A percentile compares a stretch with the other conserved stretches of the same genome.
These are phyloP conservation scores for Avicennia marina DNA, from an alignment of 257 asterid species.

Conservation along the genomic window DNA sequence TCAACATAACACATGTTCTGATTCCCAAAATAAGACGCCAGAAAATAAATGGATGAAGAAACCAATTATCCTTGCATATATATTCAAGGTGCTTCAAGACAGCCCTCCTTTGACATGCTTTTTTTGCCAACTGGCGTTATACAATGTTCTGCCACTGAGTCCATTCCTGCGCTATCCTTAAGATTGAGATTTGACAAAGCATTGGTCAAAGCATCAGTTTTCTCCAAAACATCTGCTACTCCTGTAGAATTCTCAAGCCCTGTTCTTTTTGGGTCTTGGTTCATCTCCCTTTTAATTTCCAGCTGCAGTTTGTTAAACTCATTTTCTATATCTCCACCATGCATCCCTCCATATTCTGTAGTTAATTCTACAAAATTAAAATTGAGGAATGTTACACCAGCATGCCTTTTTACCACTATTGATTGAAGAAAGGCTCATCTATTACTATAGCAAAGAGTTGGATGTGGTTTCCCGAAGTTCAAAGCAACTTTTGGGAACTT, in stretches of 20 bases:
- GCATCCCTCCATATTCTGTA: conserved; percentile 29
- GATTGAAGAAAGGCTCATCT: conserved; percentile 3
- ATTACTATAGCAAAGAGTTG: neutral
- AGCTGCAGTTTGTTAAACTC: conserved; percentile 57
- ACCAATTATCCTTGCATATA: neutral
- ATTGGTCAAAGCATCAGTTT: conserved; percentile 39
- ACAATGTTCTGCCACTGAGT: conserved; percentile 16
- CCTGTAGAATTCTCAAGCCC: conserved; percentile 7
- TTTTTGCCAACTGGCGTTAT: conserved; percentile 11
- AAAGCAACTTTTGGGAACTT: conserved; percentile 6
- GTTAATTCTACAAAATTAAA: conserved; percentile 34
- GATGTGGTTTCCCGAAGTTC: neutral
- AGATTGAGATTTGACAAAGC: conserved; percentile 51
- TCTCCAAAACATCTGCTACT: conserved; percentile 26
- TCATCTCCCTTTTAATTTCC: conserved; percentile 31
- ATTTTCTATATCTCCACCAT: conserved; percentile 69
- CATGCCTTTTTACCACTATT: neutral
- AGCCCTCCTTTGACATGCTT: conserved; percentile 18
- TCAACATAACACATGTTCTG: no score
- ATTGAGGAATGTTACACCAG: conserved; percentile 14
- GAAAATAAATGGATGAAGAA: neutral
- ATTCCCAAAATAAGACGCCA: no score
- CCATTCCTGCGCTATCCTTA: conserved; percentile 21
- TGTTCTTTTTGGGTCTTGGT: conserved; percentile 13
- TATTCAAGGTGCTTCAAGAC: conserved; percentile 45